Percentiles rank a stretch among this genome's conserved stretches.
Conservation (phyloP, 495 filamentous ascomycete species). For the Neurospora tetraspora region DNA sequence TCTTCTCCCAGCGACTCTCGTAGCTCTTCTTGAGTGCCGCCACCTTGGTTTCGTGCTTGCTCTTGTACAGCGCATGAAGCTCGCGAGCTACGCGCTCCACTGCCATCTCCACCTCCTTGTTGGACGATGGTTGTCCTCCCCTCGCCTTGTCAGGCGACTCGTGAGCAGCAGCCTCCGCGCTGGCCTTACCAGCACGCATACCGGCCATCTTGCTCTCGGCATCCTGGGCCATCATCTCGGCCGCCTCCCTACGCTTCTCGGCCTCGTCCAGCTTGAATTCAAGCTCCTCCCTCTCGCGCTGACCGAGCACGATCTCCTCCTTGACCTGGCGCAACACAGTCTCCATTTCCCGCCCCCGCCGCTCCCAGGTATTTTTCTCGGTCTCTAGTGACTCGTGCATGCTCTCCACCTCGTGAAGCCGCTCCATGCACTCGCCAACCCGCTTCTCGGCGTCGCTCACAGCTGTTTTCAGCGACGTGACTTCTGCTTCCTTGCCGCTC, state of each 20-base stretch:
- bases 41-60: slow-evolving; percentile 93
- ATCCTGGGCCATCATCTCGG: slow-evolving; percentile 55
- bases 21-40: slow-evolving; percentile 91
- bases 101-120: slow-evolving; percentile 65
- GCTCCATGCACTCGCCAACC: slow-evolving; percentile 77
- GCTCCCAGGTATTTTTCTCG: slow-evolving; percentile 79
- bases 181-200: slow-evolving; percentile 45
- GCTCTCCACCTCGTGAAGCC: slow-evolving; percentile 61
- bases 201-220: slow-evolving; percentile 64
- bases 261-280: slow-evolving; percentile 60
- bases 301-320: slow-evolving; percentile 66
- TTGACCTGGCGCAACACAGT: slow-evolving; percentile 63
- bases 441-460: slow-evolving; percentile 82
- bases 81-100: slow-evolving; percentile 87
- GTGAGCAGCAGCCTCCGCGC: slow-evolving; percentile 22
- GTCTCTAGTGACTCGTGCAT: slow-evolving; percentile 57
- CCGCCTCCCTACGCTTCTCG: slow-evolving; percentile 57
- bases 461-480: slow-evolving; percentile 70
- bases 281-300: slow-evolving; percentile 66
- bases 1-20: slow-evolving; percentile 81
- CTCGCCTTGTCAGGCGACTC: not conserved
- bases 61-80: slow-evolving; percentile 86
- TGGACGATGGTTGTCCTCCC: slow-evolving; percentile 7
- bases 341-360: slow-evolving; percentile 76
- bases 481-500: slow-evolving; percentile 84